Percentiles rank a stretch among this genome's conserved stretches.
Evolutionary conservation across 2,329 filamentous ascomycete genomes (phyloP).

Genomic region (Geoglossum cookeanum): DNA sequence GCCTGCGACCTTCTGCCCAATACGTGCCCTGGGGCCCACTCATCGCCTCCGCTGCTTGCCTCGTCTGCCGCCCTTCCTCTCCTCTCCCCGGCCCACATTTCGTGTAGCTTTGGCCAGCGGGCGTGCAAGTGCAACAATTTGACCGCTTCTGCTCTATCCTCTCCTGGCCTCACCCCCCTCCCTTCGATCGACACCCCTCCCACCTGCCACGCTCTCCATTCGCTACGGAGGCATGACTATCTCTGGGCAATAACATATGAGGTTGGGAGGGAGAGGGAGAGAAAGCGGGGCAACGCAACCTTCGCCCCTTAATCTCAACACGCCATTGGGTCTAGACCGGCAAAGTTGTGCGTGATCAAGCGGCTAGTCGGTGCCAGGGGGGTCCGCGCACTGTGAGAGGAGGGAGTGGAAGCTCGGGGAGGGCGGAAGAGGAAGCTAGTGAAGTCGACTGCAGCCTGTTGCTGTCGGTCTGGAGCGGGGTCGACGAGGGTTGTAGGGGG

Average conservation of each 20-base stretch:
- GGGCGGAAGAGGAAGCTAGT: not conserved
- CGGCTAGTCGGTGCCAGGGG: not conserved
- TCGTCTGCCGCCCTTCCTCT: not conserved
- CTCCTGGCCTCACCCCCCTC: not conserved
- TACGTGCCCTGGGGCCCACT: not conserved
- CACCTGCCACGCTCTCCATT: not conserved
- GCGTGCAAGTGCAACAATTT: not conserved
- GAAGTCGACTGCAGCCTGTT: not conserved
- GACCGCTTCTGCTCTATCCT: not conserved
- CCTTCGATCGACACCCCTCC: not conserved
- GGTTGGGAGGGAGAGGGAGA: not conserved
- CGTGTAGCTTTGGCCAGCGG: not conserved
- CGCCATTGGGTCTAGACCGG: not conserved
- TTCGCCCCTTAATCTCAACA: not conserved
- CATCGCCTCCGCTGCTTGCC: not conserved
- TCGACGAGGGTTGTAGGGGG: not conserved
- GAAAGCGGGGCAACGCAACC: not conserved
- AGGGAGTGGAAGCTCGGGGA: not conserved
- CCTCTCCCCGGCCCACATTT: not conserved
- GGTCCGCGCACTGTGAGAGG: not conserved
- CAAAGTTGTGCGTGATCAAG: not conserved
- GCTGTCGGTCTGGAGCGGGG: constrained; percentile 1
- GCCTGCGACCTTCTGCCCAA: not conserved
- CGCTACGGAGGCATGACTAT: not conserved
- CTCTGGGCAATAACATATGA: constrained; percentile 1